Base-by-base conservation (phyloP, 78 protist species). In the Monosiga brevicollis region DNA sequence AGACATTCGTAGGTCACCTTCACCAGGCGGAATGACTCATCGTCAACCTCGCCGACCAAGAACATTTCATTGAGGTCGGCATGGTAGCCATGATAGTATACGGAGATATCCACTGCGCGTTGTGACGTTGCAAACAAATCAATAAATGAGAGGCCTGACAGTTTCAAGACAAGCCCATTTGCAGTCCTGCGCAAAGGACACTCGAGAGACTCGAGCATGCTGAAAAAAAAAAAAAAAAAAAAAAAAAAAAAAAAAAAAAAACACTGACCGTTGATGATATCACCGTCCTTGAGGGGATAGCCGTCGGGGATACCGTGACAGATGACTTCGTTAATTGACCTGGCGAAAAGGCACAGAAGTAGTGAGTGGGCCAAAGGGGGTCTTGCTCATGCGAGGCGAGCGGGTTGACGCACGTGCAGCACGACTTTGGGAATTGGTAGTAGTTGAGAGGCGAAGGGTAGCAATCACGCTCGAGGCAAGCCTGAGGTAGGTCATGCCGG, bases 281-380 rank as follows among this genome's bases (percentile, higher is more conserved):
- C 95, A 54, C 98, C 98, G 24, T 95, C 96, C 49, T 83, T 35
- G 49, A 95, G 80, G 40, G 83, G 84, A 40, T 86, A 43, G 24
- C 29, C 11, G 83, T 95, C 99, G 35, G 99, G 99, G 41, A 97
- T 97, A 76, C 99, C 99, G 91, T 97, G 99, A 83, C 98, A 96
- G 42, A 97, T 91, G 36, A 95, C 92, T 55, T 96, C 96, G 83
- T 95, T 95, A 54, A 95, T 83, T 10, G 94, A 88, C 24, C 87
- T 89, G 78, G 2, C 34, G n/a, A n/a, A n/a, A n/a, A n/a, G n/a
- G n/a, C n/a, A n/a, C n/a, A n/a, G n/a, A n/a, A n/a, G n/a, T n/a
- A n/a, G n/a, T n/a, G n/a, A n/a, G n/a, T n/a, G n/a, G n/a, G n/a
- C n/a, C n/a, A n/a, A n/a, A n/a, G n/a, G n/a, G n/a, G n/a, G n/a